Percentiles rank a stretch among this genome's conserved stretches.
Conservation (phyloP, 306 rosid genomes). For the Pterocarpus santalinus region DNA sequence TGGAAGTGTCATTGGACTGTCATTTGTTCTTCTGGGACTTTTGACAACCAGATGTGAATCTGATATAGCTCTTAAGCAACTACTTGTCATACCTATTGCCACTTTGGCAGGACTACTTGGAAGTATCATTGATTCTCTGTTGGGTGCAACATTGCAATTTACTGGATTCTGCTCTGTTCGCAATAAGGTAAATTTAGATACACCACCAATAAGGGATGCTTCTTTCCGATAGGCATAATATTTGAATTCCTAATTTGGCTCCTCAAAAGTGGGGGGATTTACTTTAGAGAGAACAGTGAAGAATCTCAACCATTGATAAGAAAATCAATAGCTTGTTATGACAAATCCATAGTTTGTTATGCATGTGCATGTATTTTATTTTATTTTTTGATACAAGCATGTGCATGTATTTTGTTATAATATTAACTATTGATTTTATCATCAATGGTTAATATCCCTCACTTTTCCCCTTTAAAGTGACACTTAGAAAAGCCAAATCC, state of each 20-base stretch:
- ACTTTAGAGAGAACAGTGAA: neutral
- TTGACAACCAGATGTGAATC: slow-evolving; percentile 60
- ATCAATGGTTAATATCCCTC: neutral
- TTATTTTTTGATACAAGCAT: neutral
- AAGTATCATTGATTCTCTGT: slow-evolving; percentile 88
- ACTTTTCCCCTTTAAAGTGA: neutral
- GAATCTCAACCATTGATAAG: neutral
- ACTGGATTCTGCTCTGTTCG: slow-evolving; percentile 91
- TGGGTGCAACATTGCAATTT: slow-evolving; percentile 94
- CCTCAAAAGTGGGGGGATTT: neutral
- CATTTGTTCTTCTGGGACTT: slow-evolving; percentile 70
- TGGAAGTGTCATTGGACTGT: slow-evolving; percentile 74
- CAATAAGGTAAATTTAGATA: slow-evolving; percentile 65
- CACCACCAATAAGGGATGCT: neutral
- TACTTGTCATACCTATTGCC: slow-evolving; percentile 79
- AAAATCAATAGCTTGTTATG: neutral
- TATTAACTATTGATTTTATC: neutral
- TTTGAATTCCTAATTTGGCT: neutral
- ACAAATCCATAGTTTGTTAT: too few relatives aligned
- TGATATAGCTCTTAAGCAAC: slow-evolving; percentile 71
- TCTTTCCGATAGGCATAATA: slow-evolving; percentile 28
- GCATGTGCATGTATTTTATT: too few relatives aligned
- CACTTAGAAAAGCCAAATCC: neutral
- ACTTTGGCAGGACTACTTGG: slow-evolving; percentile 76
- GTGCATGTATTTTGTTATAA: neutral